Evolutionary conservation across 148 eudicot species (phyloP), one percentile per base, ranked within the genome.

Genomic region (Simmondsia chinensis): DNA sequence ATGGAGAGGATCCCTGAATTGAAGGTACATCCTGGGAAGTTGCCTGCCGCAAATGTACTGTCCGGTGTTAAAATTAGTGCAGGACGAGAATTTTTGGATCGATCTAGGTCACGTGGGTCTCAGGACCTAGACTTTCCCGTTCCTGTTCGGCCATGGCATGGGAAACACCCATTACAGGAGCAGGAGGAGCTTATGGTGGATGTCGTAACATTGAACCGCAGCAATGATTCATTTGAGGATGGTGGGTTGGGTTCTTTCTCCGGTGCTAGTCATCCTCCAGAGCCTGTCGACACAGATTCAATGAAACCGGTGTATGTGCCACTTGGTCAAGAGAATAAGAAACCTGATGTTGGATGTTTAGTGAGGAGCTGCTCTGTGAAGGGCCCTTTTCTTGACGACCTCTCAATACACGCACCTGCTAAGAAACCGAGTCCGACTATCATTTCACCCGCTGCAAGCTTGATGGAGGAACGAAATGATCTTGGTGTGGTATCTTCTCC

Each of bases 241-340:
- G 33, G 22, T 39, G 78, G 73, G 3, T 49, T 64, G 2, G 57
- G 24, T 56, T 83, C 86, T 5, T 83, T 87, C 48, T 70, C 68
- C 6, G 88, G 88, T 49, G 88, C 71, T 22, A 79, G 82, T 45
- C 96, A 87, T 64, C 96, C 88, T 28, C 76, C 85, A 1, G 96
- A 87, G 41, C 94, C 96, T 0, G 57, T 74, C 32, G 89, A 80
- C 60, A 52, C 68, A 0, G 87, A 70, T 66, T 49, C 67, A 31
- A 79, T 83, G 82, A 83, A 63, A 49, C 82, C 96, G 1, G 71
- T 79, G 8, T 76, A 52, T 43, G 58, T 82, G 22, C 82, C 96
- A 3, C 63, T 79, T 21, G 73, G 65, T 52, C 80, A 81, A 61
- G n/a, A n/a, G n/a, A n/a, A n/a, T n/a, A 79, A 71, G 43, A 70